Evolutionary conservation across 2,329 filamentous ascomycete genomes (phyloP), one percentile per base, ranked within the genome.

Genomic region (Apiospora malaysiana): DNA sequence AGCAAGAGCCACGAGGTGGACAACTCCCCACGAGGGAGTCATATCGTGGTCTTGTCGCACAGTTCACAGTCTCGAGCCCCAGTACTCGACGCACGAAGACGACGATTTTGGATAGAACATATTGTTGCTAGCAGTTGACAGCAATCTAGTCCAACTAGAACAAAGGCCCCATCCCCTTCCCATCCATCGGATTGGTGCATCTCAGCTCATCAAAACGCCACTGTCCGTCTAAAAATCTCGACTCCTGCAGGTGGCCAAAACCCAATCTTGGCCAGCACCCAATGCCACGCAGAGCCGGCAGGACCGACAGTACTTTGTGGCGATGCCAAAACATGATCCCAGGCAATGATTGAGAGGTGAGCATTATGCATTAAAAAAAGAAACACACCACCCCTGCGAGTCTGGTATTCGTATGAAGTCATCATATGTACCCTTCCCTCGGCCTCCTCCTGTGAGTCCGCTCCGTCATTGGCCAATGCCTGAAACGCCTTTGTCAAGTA

Each of bases 61-160:
- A n/a, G 18, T 63, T 40, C 27, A 59, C 51, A 37, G 18, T 59
- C 27, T 32, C 51, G 27, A 37, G 27, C 14, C 51, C 21, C 16
- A 21, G 51, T 21, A 59, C 51, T 21, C 23, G 10, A 12, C 9
- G 40, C 9, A 21, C 9, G 18, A 23, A 46, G 27, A 51, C 25
- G 14, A 23, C 51, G 27, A 9, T 2, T 63, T 68, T 47, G 66
- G 43, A 68, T 68, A 68, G 27, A 68, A 47, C 66, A 68, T 68
- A 68, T 68, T 47, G 66, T 46, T 68, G 66, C 66, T 68, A 68
- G 43, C 21, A 68, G 43, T n/a, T 25, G 66, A 68, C 46, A 68
- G 43, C 66, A 68, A 68, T 68, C 66, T 68, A 45, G 43, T 37
- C 43, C 46, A 45, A 47, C 66, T 68, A 47, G 43, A 47, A 10